phyloP scores from a whole-genome alignment of 441 rosid genomes.

The Erodium moschatum region DNA sequence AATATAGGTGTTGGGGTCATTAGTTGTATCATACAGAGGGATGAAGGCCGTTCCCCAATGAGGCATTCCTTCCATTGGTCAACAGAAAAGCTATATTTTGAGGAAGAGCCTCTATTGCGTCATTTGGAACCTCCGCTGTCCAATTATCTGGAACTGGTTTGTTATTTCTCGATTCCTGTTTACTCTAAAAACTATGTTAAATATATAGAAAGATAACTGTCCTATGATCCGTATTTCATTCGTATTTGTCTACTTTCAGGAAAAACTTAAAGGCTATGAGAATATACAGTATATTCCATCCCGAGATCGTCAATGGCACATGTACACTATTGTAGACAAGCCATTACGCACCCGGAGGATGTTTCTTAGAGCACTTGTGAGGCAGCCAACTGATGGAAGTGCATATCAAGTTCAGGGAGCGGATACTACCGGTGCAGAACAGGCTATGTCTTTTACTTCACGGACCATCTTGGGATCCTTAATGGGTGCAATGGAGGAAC shows the following conservation, averaged over 20 bases:
- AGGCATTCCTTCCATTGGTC: conserved; percentile 98
- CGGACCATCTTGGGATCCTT: conserved; percentile 79
- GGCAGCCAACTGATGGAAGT: conserved; percentile 67
- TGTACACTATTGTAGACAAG: conserved; percentile 81
- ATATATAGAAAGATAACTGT: neutral
- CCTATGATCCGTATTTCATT: conserved; percentile 17
- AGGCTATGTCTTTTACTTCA: conserved; percentile 60
- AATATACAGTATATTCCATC: conserved; percentile 72
- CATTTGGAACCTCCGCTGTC: conserved; percentile 97
- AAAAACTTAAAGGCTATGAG: conserved; percentile 80
- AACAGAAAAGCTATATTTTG: conserved; percentile 57
- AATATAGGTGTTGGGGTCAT: conserved; percentile 84
- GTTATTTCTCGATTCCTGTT: conserved; percentile 22
- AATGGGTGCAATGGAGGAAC: conserved; percentile 93
- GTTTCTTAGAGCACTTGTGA: conserved; percentile 93
- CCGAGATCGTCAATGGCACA: conserved; percentile 90
- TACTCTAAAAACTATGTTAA: conserved; percentile 1
- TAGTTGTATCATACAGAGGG: conserved; percentile 95
- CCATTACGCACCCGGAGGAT: conserved; percentile 69
- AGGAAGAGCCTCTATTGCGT: conserved; percentile 88
- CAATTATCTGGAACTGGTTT: conserved; percentile 88
- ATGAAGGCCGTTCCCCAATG: conserved; percentile 96
- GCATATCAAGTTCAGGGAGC: conserved; percentile 52
- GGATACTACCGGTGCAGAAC: conserved; percentile 36
- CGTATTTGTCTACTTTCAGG: conserved; percentile 43